These are phyloP conservation scores for Dictyophora rubrovolvata DNA, from an alignment of 768 basidiomycete genomes.

Conservation along the genomic window DNA sequence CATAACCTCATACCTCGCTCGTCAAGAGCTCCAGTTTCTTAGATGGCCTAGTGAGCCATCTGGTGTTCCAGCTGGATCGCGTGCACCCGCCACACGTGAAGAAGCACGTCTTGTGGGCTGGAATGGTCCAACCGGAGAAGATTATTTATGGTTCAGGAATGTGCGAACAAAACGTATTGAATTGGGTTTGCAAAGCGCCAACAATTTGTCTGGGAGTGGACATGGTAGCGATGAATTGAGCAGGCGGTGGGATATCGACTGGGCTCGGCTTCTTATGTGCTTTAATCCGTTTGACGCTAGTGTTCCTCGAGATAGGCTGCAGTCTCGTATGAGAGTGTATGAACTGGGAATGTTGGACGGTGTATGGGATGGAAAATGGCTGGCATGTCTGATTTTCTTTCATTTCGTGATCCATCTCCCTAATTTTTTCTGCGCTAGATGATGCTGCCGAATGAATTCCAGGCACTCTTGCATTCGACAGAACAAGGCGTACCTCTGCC, in stretches of 20 bases:
- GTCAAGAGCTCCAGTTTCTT: constrained; percentile 17
- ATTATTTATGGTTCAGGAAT: constrained; percentile 29
- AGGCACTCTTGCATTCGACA: constrained; percentile 13
- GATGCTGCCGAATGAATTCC: not conserved
- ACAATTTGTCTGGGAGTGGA: not conserved
- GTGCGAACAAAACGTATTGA: constrained; percentile 2
- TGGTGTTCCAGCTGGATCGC: constrained; percentile 20
- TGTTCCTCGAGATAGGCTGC: not conserved
- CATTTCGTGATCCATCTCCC: constrained; percentile 1
- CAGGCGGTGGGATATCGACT: constrained; percentile 43
- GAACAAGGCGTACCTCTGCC: constrained; percentile 15
- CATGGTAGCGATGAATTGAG: constrained; percentile 24
- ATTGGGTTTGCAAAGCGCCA: not conserved
- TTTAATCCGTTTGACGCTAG: constrained; percentile 25
- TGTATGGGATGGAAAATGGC: constrained; percentile 52
- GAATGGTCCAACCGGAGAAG: constrained; percentile 28
- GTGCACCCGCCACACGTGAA: constrained; percentile 20
- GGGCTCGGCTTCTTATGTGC: constrained; percentile 44
- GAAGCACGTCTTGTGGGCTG: constrained; percentile 22
- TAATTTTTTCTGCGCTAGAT: not conserved
- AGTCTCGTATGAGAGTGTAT: constrained; percentile 24
- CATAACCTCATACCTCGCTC: constrained; percentile 25
- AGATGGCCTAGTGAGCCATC: constrained; percentile 17
- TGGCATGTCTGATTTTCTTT: constrained; percentile 31
- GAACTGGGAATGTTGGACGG: constrained; percentile 44